Evolutionary conservation across 2,329 filamentous ascomycete species (phyloP).

Genomic region (Fusarium brachygibbosum): DNA sequence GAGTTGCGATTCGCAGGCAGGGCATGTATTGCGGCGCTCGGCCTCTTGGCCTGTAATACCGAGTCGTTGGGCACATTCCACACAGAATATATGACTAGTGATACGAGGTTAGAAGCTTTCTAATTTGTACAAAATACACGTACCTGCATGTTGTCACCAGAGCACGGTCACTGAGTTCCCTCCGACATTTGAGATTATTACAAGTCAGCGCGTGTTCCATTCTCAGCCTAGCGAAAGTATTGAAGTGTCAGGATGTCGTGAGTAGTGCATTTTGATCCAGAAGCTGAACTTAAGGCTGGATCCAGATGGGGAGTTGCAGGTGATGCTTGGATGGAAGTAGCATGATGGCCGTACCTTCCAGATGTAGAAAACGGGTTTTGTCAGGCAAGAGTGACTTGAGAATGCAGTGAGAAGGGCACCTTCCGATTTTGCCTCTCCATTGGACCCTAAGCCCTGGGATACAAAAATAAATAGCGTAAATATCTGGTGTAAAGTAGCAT

Average conservation of each 20-base stretch:
- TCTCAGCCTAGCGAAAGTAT: not conserved
- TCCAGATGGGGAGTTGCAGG: no score
- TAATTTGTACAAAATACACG: not conserved
- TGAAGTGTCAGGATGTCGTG: not conserved
- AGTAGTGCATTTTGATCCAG: not conserved
- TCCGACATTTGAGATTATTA: conserved; percentile 83
- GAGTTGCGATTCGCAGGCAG: conserved; percentile 79
- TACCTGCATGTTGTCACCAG: conserved; percentile 92
- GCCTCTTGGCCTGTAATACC: conserved; percentile 66
- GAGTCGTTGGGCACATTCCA: conserved; percentile 75
- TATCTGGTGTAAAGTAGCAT: no score
- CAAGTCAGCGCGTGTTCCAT: conserved; percentile 85
- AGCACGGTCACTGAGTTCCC: conserved; percentile 76
- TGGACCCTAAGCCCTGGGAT: no score
- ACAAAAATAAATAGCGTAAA: no score
- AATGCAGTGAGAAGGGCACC: no score
- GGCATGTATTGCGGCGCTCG: conserved; percentile 69
- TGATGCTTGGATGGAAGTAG: not conserved
- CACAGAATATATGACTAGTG: conserved; percentile 85
- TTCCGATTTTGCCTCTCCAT: no score
- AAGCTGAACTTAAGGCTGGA: not conserved
- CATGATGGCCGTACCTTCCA: conserved; percentile 6
- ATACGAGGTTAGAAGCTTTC: conserved; percentile 4
- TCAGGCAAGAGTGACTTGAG: no score
- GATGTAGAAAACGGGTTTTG: not conserved